Evolutionary conservation across 1,284 basidiomycete genomes (phyloP), one percentile per base, ranked within the genome.

Genomic region (Cryptococcus sp.): DNA sequence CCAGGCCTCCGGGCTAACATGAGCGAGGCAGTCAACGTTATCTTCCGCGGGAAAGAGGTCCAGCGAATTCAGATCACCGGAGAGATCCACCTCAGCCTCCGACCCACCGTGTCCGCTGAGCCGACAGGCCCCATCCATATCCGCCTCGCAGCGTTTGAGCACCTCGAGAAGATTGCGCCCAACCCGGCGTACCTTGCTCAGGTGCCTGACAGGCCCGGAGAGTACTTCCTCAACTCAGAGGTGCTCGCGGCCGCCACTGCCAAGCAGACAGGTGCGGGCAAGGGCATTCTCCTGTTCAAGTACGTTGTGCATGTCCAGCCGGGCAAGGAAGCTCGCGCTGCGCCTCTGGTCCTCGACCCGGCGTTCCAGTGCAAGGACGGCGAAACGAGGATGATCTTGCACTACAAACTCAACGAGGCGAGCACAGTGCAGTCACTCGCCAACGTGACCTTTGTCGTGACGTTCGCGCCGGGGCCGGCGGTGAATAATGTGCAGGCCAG

Each of bases 401-500:
- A 71, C 50, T 82, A 82, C 63, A 57, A 66, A 3, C 55, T 65
- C 24, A 78, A 78, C 53, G 39, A 71, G 1, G 50, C 44, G 11
- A 68, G 57, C 21, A 42, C 21, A 0, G 49, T 58, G 13, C 44
- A 44, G 23, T 37, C 46, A 9, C 45, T 76, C 5, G 57, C 64
- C 6, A 72, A 78, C 53, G 56, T 81, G 11, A 55, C 68, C 5
- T 68, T 82, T 46, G 59, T 69, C 6, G 77, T 79, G 1, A 61
- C 70, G 1, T 74, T 82, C 59, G 64, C 60, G 3, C 66, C 69
- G 2, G 69, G 72, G n/a, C 69, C 65, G 2, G 43, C 54, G 1
- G 77, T 81, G 13, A 64, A 57, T 21, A 78, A 73, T 46, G 79
- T 80, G n/a, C 81, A 82, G 67, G 77, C 79, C 13, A 82, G 82